phyloP scores from a whole-genome alignment of 352 stramenopile species.

The Thalassiosira ordinaria region DNA sequence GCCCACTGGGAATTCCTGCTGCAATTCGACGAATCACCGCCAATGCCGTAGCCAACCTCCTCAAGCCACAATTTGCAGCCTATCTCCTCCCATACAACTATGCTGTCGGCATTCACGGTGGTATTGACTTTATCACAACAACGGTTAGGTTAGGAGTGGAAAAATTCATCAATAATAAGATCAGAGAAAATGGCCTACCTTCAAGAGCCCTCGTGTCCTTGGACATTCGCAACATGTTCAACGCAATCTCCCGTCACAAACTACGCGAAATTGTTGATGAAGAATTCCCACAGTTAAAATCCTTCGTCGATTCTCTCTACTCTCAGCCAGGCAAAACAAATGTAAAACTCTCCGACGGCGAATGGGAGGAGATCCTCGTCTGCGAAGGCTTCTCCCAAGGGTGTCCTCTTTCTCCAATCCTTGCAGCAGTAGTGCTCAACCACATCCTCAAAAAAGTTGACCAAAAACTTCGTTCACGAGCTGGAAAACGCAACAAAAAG shows the following conservation, averaged over 20 bases:
- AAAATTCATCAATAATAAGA: conserved; percentile 8
- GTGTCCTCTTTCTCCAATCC: conserved; percentile 24
- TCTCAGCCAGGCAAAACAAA: not conserved
- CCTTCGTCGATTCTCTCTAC: conserved; percentile 14
- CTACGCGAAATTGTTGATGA: conserved; percentile 11
- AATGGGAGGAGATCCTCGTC: conserved; percentile 7
- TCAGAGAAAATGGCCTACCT: not conserved
- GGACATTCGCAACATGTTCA: conserved; percentile 53
- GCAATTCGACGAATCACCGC: conserved; percentile 25
- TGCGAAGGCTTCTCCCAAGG: conserved; percentile 39
- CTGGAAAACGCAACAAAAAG: not conserved
- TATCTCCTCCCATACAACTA: conserved; percentile 19
- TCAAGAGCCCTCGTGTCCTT: conserved; percentile 24
- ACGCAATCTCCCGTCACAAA: conserved; percentile 27
- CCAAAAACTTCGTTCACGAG: too few relatives aligned
- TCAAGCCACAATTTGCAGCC: not conserved
- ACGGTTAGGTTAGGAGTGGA: conserved; percentile 11
- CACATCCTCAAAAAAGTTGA: conserved; percentile 15
- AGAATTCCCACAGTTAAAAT: conserved; percentile 14
- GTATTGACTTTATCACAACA: conserved; percentile 6
- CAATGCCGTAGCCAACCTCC: not conserved
- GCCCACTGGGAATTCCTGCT: conserved; percentile 23
- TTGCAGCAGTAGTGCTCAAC: conserved; percentile 18
- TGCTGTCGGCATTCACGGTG: conserved; percentile 9
- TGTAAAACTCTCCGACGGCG: not conserved